These are phyloP conservation scores for Fusarium sp. DNA, from an alignment of 2,329 filamentous ascomycete genomes.

Conservation along the genomic window DNA sequence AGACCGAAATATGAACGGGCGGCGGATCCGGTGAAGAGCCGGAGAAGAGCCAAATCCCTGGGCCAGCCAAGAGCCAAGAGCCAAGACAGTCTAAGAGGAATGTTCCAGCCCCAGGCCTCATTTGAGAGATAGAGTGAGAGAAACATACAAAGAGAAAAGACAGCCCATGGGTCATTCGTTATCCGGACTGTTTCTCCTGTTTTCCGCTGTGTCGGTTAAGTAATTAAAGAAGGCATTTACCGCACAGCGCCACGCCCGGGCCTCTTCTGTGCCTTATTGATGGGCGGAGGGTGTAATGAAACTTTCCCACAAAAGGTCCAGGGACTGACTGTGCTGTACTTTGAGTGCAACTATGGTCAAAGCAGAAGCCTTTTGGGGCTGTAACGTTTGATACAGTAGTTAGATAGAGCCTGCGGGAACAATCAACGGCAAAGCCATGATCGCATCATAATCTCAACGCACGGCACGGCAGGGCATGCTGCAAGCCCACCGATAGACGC, in stretches of 20 bases:
- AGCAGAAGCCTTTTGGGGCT: conserved; percentile 10
- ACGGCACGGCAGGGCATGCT: conserved; percentile 5
- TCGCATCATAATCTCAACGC: conserved; percentile 13
- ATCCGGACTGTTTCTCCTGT: conserved; percentile 5
- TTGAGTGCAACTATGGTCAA: background rate
- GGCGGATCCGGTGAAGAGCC: conserved; percentile 42
- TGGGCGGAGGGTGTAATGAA: conserved; percentile 11
- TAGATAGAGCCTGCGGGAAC: conserved; percentile 16
- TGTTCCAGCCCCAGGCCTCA: conserved; percentile 38
- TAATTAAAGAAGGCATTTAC: conserved; percentile 16
- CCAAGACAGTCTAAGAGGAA: conserved; percentile 34
- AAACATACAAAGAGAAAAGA: background rate
- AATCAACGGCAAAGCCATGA: conserved; percentile 27
- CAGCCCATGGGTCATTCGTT: conserved; percentile 22
- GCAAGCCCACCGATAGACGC: conserved; percentile 32
- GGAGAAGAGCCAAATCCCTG: conserved; percentile 31
- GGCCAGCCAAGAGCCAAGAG: conserved; percentile 23
- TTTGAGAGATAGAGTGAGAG: background rate
- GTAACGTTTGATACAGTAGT: conserved; percentile 27
- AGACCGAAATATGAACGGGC: conserved; percentile 47
- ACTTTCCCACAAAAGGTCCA: conserved; percentile 3
- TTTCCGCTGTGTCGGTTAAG: background rate
- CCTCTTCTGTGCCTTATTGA: conserved; percentile 30
- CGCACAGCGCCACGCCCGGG: conserved; percentile 21
- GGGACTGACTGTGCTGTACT: background rate